Evolutionary conservation across 202 grass and related monocot species (phyloP), one percentile per base, ranked within the genome.

Genomic region (Brachypodium distachyon): DNA sequence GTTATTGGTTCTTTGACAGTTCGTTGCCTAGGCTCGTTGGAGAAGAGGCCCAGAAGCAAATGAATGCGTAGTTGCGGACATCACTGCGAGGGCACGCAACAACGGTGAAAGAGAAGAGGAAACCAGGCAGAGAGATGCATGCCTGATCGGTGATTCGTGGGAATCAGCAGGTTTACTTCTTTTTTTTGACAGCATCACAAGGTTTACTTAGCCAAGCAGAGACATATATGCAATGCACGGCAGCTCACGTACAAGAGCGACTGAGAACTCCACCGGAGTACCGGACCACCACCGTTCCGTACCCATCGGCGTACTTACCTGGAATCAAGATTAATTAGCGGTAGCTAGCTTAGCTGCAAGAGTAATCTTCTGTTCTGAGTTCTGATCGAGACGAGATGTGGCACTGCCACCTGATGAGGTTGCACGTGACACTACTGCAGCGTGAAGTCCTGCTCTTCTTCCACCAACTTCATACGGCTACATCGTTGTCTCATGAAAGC

Each of bases 401-500:
- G n/a, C n/a, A n/a, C n/a, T 39, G 22, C 72, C 52, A 39, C 61
- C 66, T 56, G 82, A 42, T 12, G 19, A 39, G 25, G 28, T 48
- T 31, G 39, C 60, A 60, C 50, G 76, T 85, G 76, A 67, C 26
- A 70, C 12, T 22, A 22, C 9, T 23, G n/a, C n/a, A n/a, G n/a
- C n/a, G n/a, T n/a, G n/a, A n/a, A 52, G 10, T 25, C 27, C 32
- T 17, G 61, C 70, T n/a, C n/a, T 71, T 71, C 71, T 55, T 71
- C 71, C 72, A 55, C 63, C 71, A 22, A 55, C 27, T 64, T 44
- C 46, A 77, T 70, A 72, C 72, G 55, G 72, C 63, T 11, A 17
- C 13, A 55, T 64, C 72, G 46, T 28, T 48, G 84, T 82, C 72
- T 56, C 72, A 47, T 55, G 71, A 86, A 86, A 81, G 77, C 40